Conservation (phyloP, 345 rosid species). For the Hibiscus trionum region DNA sequence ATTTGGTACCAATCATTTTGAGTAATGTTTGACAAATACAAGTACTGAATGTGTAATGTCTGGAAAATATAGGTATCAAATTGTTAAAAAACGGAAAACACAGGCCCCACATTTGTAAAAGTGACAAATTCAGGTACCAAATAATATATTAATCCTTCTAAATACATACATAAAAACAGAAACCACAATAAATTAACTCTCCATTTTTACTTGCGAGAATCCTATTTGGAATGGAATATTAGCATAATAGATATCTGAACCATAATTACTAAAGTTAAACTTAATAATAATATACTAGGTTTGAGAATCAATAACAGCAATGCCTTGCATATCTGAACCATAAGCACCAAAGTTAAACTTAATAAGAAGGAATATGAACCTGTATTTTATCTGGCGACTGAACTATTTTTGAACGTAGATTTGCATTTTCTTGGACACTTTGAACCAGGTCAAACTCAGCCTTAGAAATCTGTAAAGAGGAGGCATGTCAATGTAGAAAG, state of each 20-base stretch:
- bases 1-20: no score
- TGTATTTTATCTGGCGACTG: slow-evolving; percentile 92
- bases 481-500: not conserved
- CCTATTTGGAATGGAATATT: not conserved
- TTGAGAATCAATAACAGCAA: not conserved
- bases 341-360: not conserved
- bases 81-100: no score
- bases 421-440: slow-evolving; percentile 79
- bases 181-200: not conserved
- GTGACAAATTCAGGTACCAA: no score
- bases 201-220: not conserved
- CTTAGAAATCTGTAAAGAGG: slow-evolving; percentile 54
- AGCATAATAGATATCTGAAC: not conserved
- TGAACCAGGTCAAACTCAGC: slow-evolving; percentile 76
- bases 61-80: no score
- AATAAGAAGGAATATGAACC: slow-evolving; percentile 30
- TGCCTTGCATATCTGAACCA: not conserved
- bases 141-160: not conserved
- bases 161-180: not conserved
- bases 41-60: no score
- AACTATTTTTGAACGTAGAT: slow-evolving; percentile 69
- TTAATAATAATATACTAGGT: not conserved
- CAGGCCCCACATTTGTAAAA: no score
- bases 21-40: no score
- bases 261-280: no score